Conservation (phyloP, 225 moss, liverwort and hornwort genomes). For the Marchantia paleacea region DNA sequence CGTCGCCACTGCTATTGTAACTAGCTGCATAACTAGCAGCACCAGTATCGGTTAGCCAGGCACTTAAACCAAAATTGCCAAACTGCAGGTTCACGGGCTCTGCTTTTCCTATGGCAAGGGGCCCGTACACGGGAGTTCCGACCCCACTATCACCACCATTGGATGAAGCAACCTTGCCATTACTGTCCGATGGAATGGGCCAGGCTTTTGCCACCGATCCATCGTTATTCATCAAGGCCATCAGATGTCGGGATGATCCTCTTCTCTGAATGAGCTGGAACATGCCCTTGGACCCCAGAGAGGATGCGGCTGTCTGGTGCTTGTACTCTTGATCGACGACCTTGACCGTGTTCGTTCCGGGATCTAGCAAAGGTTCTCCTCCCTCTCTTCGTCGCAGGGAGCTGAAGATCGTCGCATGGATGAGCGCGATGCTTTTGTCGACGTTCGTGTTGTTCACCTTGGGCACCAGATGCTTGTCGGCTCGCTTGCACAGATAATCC, state of each 20-base stretch:
- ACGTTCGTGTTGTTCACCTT: slow-evolving; percentile 98
- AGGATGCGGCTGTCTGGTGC: slow-evolving; percentile 82
- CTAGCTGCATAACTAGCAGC: slow-evolving; percentile 44
- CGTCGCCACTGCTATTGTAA: slow-evolving; percentile 62
- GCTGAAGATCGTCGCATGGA: slow-evolving; percentile 95
- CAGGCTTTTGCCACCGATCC: slow-evolving; percentile 93
- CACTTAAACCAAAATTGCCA: slow-evolving; percentile 85
- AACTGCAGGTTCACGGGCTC: slow-evolving; percentile 87
- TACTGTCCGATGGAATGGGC: slow-evolving; percentile 58
- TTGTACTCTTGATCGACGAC: slow-evolving; percentile 91
- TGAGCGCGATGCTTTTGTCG: slow-evolving; percentile 93
- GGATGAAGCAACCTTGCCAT: slow-evolving; percentile 47
- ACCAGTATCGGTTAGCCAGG: slow-evolving; percentile 78
- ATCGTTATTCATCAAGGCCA: slow-evolving; percentile 92
- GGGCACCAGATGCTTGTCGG: slow-evolving; percentile 91
- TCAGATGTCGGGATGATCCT: slow-evolving; percentile 83
- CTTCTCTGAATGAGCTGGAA: slow-evolving; percentile 90
- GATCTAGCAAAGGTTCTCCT: slow-evolving; percentile 75
- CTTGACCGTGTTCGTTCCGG: slow-evolving; percentile 83
- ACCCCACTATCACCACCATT: slow-evolving; percentile 55
- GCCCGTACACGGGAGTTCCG: slow-evolving; percentile 78
- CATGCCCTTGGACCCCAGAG: slow-evolving; percentile 93
- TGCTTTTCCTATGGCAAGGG: slow-evolving; percentile 68
- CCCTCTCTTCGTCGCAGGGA: slow-evolving; percentile 68
- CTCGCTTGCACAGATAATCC: slow-evolving; percentile 89